Conservation (phyloP, 345 rosid species). For the Syzygium jambos region DNA sequence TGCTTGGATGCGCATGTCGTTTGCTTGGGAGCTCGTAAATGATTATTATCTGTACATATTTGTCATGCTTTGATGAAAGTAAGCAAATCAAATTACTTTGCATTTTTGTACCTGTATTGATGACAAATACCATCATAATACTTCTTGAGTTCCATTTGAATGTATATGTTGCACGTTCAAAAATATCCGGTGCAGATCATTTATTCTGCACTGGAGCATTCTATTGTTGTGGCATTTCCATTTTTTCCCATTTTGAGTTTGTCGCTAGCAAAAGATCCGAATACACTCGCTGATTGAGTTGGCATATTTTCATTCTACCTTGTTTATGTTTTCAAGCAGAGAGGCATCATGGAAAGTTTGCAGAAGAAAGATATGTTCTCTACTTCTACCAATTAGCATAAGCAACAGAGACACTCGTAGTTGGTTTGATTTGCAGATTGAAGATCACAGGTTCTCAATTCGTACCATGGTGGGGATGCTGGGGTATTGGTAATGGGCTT, state of each 20-base stretch:
- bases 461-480: neutral
- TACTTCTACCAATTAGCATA: neutral
- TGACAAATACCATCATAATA: neutral
- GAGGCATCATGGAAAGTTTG: neutral
- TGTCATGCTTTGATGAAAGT: neutral
- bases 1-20: neutral
- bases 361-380: neutral
- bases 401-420: neutral
- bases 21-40: neutral
- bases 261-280: neutral
- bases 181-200: neutral
- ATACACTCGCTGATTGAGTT: neutral
- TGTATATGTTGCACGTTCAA: neutral
- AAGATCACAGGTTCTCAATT: neutral
- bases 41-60: neutral
- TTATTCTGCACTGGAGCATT: neutral
- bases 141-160: neutral
- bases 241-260: neutral
- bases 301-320: neutral
- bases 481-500: neutral
- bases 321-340: neutral
- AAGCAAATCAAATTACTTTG: neutral
- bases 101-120: neutral
- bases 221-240: neutral
- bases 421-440: neutral